Evolutionary conservation across 352 stramenopile species (phyloP).

Genomic region (Globisporangium yorkense): DNA sequence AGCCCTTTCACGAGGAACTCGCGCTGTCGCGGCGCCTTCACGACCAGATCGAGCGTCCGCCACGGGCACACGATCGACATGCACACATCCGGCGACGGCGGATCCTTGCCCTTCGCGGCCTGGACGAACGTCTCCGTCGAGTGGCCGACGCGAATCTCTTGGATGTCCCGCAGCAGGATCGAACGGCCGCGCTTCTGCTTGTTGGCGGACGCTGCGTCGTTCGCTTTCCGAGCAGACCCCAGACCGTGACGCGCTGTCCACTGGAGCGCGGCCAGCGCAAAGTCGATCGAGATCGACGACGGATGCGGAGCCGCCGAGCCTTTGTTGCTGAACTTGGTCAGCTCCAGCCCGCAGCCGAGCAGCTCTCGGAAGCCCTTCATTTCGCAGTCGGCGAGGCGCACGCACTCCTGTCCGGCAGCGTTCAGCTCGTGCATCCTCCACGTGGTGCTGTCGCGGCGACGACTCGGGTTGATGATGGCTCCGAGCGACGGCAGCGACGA

Average conservation of each 20-base stretch:
- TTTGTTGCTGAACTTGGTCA: slow-evolving; percentile 54
- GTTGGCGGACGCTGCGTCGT: slow-evolving; percentile 1
- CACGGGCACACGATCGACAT: slow-evolving; percentile 54
- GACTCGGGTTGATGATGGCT: background rate
- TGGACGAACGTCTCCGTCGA: slow-evolving; percentile 42
- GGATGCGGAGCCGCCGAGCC: slow-evolving; percentile 35
- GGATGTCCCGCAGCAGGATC: slow-evolving; percentile 46
- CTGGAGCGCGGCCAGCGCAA: slow-evolving; percentile 37
- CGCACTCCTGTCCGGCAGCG: slow-evolving; percentile 17
- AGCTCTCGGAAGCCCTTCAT: slow-evolving; percentile 60
- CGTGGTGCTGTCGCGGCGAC: slow-evolving; percentile 4
- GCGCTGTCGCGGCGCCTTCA: slow-evolving; percentile 39
- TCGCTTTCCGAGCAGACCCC: slow-evolving; percentile 5
- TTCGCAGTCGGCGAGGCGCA: slow-evolving; percentile 46
- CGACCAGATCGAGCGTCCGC: slow-evolving; percentile 58
- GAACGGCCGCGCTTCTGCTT: slow-evolving; percentile 9
- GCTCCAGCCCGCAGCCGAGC: slow-evolving; percentile 48
- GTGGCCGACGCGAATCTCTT: slow-evolving; percentile 46
- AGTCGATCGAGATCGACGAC: slow-evolving; percentile 47
- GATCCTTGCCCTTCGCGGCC: slow-evolving; percentile 18
- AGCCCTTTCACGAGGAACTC: slow-evolving; percentile 53
- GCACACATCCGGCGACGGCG: slow-evolving; percentile 31
- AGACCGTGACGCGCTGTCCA: slow-evolving; percentile 38
- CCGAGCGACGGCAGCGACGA: background rate
- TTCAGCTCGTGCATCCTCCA: slow-evolving; percentile 12